Conservation (phyloP, 768 basidiomycete genomes). For the Trametopsis cervina region DNA sequence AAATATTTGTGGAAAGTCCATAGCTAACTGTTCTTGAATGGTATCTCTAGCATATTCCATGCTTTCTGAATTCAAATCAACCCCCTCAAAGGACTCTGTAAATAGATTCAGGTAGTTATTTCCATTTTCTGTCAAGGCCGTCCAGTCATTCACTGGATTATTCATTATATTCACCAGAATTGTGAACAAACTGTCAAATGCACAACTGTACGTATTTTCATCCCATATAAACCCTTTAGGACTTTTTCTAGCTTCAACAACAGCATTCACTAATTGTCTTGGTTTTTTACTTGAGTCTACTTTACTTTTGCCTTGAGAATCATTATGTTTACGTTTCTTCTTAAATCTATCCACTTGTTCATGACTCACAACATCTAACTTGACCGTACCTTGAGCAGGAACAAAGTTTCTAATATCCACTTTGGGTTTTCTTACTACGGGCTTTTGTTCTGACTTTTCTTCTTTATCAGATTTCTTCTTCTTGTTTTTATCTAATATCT, state of each 20-base stretch:
- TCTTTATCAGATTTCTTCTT: background rate
- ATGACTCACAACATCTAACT: background rate
- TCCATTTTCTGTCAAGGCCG: background rate
- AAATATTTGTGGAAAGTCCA: background rate
- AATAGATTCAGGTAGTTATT: background rate
- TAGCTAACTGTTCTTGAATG: background rate
- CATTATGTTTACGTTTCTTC: background rate
- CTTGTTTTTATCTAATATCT: background rate
- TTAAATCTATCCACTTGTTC: background rate
- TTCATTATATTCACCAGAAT: background rate
- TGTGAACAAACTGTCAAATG: constrained; percentile 1
- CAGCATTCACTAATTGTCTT: background rate
- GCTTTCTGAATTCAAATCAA: background rate
- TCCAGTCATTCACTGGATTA: background rate
- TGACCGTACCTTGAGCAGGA: background rate
- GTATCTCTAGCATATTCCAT: background rate
- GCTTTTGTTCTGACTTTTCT: background rate
- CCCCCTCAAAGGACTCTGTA: background rate
- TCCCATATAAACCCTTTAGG: constrained; percentile 1
- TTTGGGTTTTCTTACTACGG: background rate
- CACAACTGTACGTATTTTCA: background rate
- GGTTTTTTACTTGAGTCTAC: background rate
- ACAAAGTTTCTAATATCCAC: background rate
- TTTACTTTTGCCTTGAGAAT: background rate
- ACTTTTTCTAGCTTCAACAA: background rate